Evolutionary conservation across 495 filamentous ascomycete species (phyloP), one percentile per base, ranked within the genome.

Genomic region (Neurospora sp.): DNA sequence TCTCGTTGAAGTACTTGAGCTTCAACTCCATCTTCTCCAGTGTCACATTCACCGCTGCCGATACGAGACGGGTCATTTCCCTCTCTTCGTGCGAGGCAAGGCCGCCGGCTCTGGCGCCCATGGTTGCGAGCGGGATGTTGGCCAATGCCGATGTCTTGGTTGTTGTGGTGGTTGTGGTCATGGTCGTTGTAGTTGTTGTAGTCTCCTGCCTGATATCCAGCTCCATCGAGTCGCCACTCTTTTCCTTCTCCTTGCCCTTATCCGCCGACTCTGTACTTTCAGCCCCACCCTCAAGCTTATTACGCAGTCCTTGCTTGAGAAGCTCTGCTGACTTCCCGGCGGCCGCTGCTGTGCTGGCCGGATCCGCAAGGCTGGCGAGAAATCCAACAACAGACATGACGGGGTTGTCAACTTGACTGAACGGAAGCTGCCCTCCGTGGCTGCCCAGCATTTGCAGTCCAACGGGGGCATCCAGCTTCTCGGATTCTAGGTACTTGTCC

Each of bases 81-180:
- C 96, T 93, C 81, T 99, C 96, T 80, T 97, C 94, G 76, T 98
- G 94, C 0, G 96, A 97, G 10, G 94, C 93, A 39, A 99, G 89
- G 6, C 91, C 95, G 14, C 91, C 90, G 27, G 94, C 90, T 71
- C 96, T 92, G 1, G 93, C 94, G 14, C 94, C 94, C 37, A 94
- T 90, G 39, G 93, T 85, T 8, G 93, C 93, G 40, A 99, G 88
- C 6, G 96, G 91, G 69, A 96, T 89, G 38, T 91, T 94, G 5
- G 93, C 86, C 40, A 94, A 80, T 3, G 87, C 86, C 44, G 91
- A 90, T 37, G 91, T 82, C 8, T 75, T 85, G 5, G 84, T 81
- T 7, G 82, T 83, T 5, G 82, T 84, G 17, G 81, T 83, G 9
- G 80, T 83, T 1, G 81, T 83, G 22, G 83, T 80, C 1, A 78